Percentiles rank a stretch among this genome's conserved stretches.
These are phyloP conservation scores for Dalbergia cochinchinensis DNA, from an alignment of 306 rosid species.

Conservation along the genomic window DNA sequence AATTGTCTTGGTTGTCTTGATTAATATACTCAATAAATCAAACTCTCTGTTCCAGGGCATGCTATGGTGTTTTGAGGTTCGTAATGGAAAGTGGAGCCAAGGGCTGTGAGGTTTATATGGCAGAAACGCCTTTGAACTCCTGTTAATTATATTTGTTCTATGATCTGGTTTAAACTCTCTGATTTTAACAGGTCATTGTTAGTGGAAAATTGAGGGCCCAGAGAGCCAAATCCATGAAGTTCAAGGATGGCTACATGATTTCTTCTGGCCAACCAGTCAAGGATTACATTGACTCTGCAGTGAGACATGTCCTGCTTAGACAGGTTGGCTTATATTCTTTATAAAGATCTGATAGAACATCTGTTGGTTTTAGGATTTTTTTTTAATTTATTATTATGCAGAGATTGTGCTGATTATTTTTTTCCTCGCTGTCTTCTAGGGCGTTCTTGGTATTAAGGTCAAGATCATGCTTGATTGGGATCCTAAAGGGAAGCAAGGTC, in stretches of 20 bases:
- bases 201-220: constrained; percentile 83
- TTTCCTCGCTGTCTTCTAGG: constrained; percentile 33
- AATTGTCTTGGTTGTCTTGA: not conserved
- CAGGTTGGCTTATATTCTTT: constrained; percentile 56
- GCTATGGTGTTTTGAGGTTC: constrained; percentile 72
- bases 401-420: not conserved
- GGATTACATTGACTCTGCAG: constrained; percentile 76
- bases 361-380: not conserved
- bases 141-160: not conserved
- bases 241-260: constrained; percentile 83
- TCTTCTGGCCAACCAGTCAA: constrained; percentile 84
- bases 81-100: constrained; percentile 75
- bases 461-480: constrained; percentile 74
- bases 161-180: not conserved
- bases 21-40: not conserved
- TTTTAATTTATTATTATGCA: not conserved
- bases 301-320: constrained; percentile 81
- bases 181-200: constrained; percentile 59
- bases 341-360: not conserved
- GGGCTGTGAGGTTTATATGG: constrained; percentile 57
- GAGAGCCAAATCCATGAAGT: constrained; percentile 82
- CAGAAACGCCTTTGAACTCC: not conserved
- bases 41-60: constrained; percentile 52
- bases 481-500: constrained; percentile 69
- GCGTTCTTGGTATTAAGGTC: constrained; percentile 70